Percentiles rank a stretch among this genome's conserved stretches.
Conservation (phyloP, 129 eudicot genomes). For the Chrysanthemum lavandulifolium region DNA sequence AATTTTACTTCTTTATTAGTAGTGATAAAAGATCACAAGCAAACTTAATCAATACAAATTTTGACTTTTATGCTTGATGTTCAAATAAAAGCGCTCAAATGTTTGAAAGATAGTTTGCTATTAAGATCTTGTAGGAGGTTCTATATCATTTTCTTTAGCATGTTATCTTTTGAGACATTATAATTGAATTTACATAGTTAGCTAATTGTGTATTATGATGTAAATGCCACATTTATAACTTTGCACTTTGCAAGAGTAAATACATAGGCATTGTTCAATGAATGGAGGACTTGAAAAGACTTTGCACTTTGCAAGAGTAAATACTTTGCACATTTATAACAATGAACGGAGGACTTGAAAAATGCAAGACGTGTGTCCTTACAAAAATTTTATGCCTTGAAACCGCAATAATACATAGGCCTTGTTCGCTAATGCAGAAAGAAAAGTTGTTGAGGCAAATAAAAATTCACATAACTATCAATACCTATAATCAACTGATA, state of each 20-base stretch:
- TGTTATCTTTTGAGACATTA: not conserved
- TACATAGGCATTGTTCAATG: no score
- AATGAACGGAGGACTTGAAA: no score
- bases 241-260: not conserved
- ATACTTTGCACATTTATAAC: no score
- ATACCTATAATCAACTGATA: not conserved
- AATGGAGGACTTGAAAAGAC: no score
- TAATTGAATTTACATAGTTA: not conserved
- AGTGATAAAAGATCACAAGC: no score
- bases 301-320: not conserved
- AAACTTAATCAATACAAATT: not conserved
- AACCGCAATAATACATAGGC: no score
- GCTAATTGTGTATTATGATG: no score
- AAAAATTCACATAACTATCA: not conserved
- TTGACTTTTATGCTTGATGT: slow-evolving; percentile 21
- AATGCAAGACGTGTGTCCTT: no score
- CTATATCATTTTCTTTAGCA: not conserved
- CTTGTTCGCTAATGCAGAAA: not conserved
- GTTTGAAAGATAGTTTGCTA: not conserved
- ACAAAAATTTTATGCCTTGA: no score
- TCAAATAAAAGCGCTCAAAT: slow-evolving; percentile 6
- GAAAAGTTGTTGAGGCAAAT: not conserved
- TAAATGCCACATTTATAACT: not conserved
- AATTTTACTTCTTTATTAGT: no score
- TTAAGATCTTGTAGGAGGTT: slow-evolving; percentile 8